Base-by-base conservation (phyloP, 805 yeast species). In the Komagataella mondaviorum region DNA sequence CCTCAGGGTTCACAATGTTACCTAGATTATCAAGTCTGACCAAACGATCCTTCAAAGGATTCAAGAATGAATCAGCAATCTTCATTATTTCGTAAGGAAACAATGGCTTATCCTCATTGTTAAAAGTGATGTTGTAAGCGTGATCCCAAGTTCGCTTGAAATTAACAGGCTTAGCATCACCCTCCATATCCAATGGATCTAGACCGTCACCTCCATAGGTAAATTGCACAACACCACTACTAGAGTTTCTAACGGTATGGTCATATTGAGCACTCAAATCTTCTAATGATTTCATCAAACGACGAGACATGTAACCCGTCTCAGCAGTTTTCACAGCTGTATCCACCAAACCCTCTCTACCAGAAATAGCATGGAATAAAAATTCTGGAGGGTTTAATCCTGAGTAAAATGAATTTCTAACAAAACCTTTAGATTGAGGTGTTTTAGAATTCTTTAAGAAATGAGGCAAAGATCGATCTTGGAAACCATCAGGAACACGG, bases 401-500 rank as follows among this genome's bases (percentile, higher is more conserved):
- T 39, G 95, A 80, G 63, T 75, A 93, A 73, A 93, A 93, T 14
- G 98, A 91, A 66, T 95, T 91, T 67, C 96, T 77, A 22, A 93
- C 99, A 62, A 93, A 93, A 62, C 99, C 99, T 69, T 93, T 93
- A 6, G 96, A 88, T 57, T 91, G 96, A 1, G 99, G 99, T 46
- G 97, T 88, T 66, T 91, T 90, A 57, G 98, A 90, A 67, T 86
- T 86, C 69, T 95, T 93, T 48, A 88, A 81, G 72, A 93, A 93
- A 70, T 93, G 99, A 10, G 99, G 99, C 58, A 93, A 72, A 0
- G 99, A 88, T 69, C 99, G 82, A 70, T 93, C 98, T 68, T 93
- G 98, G 77, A 93, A 93, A n/a, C 99, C 99, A 75, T 93, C 96
- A 22, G 99, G 98, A 55, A 93, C 99, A 78, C 99, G 95, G 65